Base-by-base conservation (phyloP, 129 eudicot species). In the Artemisia annua region DNA sequence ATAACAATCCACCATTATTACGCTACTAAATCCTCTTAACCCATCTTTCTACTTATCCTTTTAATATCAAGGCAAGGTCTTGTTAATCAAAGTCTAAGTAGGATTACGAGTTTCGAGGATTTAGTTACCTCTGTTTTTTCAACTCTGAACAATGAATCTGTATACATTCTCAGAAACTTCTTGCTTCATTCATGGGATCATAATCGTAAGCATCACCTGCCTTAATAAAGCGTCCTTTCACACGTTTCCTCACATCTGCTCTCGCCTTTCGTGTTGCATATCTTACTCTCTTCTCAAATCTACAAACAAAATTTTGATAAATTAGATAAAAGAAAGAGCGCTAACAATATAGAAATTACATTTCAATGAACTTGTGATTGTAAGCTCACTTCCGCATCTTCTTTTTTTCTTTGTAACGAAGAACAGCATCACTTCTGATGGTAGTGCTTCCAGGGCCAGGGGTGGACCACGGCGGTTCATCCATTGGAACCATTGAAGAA, bases 361-460 rank as follows among this genome's bases (percentile, higher is more conserved):
- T n/a, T 9, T 43, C 4, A 55, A 11, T 24, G 3, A 66, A 35
- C 3, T n/a, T 19, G 10, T 8, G 16, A 14, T 19, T 12, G 13
- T 2, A 66, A 9, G 70, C 91, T 83, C 85, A 88, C 96, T 86
- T 86, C 79, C 96, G 85, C 19, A 76, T 81, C 80, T 92, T 92
- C 80, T 89, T 92, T 86, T 92, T 92, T 71, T 92, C 98, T 78
- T 83, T 89, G 85, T 92, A 92, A 32, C 98, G 94, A 84, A 85
- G 81, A 61, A 92, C 95, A 15, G 98, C 98, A 70, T 84, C 83
- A 55, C 79, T 87, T 79, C 98, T 87, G 75, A 51, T 82, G 50
- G 81, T 72, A 46, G 96, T 76, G 81, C 65, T 81, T 19, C 87
- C 94, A 9, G 87, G 80, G 78, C 81, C 72, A 28, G 86, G 83